phyloP scores from a whole-genome alignment of 2,329 filamentous ascomycete species.

The Nemania diffusa region DNA sequence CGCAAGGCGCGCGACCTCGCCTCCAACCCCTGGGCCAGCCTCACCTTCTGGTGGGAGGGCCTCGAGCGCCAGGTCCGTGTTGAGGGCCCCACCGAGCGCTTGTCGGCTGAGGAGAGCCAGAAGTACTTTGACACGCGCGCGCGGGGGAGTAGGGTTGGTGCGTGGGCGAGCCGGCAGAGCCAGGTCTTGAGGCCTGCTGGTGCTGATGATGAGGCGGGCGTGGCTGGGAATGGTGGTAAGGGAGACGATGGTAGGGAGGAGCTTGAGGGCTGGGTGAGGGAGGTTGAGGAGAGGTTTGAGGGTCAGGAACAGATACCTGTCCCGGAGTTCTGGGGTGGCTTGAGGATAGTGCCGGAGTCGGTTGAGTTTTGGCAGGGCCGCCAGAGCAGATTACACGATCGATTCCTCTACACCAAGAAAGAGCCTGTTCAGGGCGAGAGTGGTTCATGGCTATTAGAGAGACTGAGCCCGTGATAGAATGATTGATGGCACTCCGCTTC shows the following conservation, averaged over 20 bases:
- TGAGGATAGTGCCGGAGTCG: conserved; percentile 84
- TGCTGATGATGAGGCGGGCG: not conserved
- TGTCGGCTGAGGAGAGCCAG: conserved; percentile 77
- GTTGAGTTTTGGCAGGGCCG: conserved; percentile 98
- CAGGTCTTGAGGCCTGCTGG: conserved; percentile 68
- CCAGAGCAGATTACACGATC: conserved; percentile 89
- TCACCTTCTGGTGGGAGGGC: conserved; percentile 91
- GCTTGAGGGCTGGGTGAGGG: conserved; percentile 80
- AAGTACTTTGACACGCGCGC: conserved; percentile 74
- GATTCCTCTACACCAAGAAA: conserved; percentile 83
- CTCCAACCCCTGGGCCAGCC: conserved; percentile 78
- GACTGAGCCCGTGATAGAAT: conserved; percentile 73
- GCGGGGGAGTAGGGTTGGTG: conserved; percentile 84
- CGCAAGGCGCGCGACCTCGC: conserved; percentile 74
- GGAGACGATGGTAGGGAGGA: conserved; percentile 75
- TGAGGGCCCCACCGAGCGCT: conserved; percentile 77
- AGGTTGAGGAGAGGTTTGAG: conserved; percentile 79
- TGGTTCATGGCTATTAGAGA: conserved; percentile 73
- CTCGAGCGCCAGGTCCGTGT: conserved; percentile 91
- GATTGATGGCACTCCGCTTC: too few relatives aligned
- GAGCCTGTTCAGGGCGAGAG: conserved; percentile 53
- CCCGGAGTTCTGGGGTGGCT: conserved; percentile 92
- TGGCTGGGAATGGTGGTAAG: conserved; percentile 44
- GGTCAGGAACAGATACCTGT: conserved; percentile 84
- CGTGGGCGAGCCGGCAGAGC: conserved; percentile 94